phyloP scores from a whole-genome alignment of 352 stramenopile genomes.

The Phytophthora meadii region DNA sequence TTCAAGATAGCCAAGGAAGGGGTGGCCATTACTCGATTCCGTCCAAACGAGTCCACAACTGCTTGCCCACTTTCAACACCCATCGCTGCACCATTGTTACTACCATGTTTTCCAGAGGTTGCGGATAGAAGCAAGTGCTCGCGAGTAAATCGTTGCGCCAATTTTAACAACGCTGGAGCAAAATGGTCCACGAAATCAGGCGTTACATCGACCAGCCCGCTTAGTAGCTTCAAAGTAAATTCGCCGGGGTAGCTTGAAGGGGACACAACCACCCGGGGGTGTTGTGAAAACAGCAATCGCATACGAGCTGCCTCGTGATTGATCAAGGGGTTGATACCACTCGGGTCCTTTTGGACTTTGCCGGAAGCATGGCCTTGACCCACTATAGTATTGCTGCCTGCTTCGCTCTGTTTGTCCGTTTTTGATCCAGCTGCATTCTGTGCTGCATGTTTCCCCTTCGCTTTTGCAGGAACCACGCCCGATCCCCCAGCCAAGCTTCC shows the following conservation, averaged over 20 bases:
- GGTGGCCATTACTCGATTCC: constrained; percentile 89
- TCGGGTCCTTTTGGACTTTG: constrained; percentile 55
- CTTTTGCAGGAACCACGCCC: constrained; percentile 32
- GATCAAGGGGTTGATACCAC: constrained; percentile 51
- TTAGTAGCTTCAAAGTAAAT: constrained; percentile 76
- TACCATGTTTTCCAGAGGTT: constrained; percentile 28
- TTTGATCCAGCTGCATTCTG: constrained; percentile 34
- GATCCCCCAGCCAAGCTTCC: constrained; percentile 15
- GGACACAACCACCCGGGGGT: constrained; percentile 48
- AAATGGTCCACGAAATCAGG: constrained; percentile 85
- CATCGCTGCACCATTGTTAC: constrained; percentile 38
- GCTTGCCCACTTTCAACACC: constrained; percentile 47
- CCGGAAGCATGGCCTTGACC: constrained; percentile 17
- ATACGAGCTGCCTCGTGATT: constrained; percentile 67
- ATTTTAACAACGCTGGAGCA: constrained; percentile 76
- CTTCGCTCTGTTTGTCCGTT: constrained; percentile 34
- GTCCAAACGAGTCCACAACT: constrained; percentile 75
- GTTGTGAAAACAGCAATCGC: constrained; percentile 55
- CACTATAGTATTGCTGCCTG: constrained; percentile 10
- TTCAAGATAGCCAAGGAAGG: constrained; percentile 84
- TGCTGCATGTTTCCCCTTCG: constrained; percentile 47
- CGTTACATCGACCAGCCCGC: constrained; percentile 55
- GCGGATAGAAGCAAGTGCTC: constrained; percentile 81
- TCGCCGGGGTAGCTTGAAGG: constrained; percentile 70
- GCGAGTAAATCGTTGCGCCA: constrained; percentile 84